Conservation (phyloP, 2,329 filamentous ascomycete species). For the Lachnellula willkommii region DNA sequence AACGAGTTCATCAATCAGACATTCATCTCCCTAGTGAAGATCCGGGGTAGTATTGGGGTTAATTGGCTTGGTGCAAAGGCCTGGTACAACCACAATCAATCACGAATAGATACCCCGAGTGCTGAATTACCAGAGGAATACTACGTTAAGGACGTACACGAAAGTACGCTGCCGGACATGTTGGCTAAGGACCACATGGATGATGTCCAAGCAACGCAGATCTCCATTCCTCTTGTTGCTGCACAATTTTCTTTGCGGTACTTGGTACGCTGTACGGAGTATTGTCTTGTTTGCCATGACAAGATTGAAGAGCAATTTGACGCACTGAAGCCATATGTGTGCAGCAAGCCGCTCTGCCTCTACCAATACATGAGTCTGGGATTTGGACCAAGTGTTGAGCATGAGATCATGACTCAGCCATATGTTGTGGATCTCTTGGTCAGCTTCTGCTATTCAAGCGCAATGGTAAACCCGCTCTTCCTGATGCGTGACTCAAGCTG, state of each 20-base stretch:
- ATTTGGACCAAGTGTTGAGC: conserved; percentile 78
- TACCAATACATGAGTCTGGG: conserved; percentile 87
- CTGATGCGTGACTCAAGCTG: background rate
- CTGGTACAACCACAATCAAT: conserved; percentile 26
- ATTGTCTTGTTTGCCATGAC: conserved; percentile 79
- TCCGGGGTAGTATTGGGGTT: conserved; percentile 47
- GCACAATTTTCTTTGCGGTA: conserved; percentile 76
- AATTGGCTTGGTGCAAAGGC: conserved; percentile 62
- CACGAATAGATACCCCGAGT: conserved; percentile 15
- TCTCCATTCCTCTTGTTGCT: conserved; percentile 50
- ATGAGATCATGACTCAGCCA: conserved; percentile 74
- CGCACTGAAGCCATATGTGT: conserved; percentile 74
- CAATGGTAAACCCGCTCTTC: conserved; percentile 19
- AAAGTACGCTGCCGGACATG: conserved; percentile 19
- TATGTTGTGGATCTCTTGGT: conserved; percentile 79
- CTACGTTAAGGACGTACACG: conserved; percentile 4
- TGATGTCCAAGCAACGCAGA: conserved; percentile 25
- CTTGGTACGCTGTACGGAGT: conserved; percentile 75
- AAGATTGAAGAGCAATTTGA: conserved; percentile 60
- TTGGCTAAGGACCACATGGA: conserved; percentile 30
- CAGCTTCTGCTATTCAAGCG: conserved; percentile 66
- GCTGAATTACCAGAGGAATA: conserved; percentile 13
- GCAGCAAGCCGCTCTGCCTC: conserved; percentile 66
- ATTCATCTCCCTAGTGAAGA: conserved; percentile 57
- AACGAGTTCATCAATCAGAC: conserved; percentile 61